These are phyloP conservation scores for Strigomonas galati DNA, from an alignment of 208 protist species.

Conservation along the genomic window DNA sequence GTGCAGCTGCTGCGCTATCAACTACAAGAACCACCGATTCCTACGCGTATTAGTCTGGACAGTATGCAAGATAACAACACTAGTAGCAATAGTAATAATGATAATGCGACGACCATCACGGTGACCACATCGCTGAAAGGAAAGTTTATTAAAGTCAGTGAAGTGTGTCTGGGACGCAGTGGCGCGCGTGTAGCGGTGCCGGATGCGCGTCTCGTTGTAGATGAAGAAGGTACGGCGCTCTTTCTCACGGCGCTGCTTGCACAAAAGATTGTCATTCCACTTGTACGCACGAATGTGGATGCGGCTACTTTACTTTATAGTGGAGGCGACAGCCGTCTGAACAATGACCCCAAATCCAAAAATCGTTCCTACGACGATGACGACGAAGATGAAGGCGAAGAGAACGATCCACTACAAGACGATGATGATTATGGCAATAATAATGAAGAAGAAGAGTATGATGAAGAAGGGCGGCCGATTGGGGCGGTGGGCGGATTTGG, in stretches of 20 bases:
- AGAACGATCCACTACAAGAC: slow-evolving; percentile 11
- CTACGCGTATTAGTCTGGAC: slow-evolving; percentile 2
- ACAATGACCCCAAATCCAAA: slow-evolving; percentile 16
- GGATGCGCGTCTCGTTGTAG: slow-evolving; percentile 92
- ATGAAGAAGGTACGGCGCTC: slow-evolving; percentile 94
- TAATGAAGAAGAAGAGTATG: slow-evolving; percentile 13
- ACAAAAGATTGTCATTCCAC: slow-evolving; percentile 63
- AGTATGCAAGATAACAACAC: not conserved
- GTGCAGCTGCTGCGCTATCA: slow-evolving; percentile 95
- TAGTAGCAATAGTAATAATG: not conserved
- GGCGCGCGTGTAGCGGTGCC: slow-evolving; percentile 96
- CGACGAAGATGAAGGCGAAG: slow-evolving; percentile 22
- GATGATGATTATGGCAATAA: slow-evolving; percentile 22
- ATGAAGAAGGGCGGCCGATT: slow-evolving; percentile 15
- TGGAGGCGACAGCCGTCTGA: not conserved
- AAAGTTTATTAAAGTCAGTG: slow-evolving; percentile 94
- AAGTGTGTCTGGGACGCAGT: slow-evolving; percentile 95
- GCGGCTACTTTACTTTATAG: not conserved
- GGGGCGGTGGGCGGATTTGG: not conserved
- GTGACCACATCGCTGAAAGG: slow-evolving; percentile 60
- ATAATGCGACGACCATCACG: slow-evolving; percentile 13
- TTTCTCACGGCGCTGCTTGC: slow-evolving; percentile 92
- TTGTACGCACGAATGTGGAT: slow-evolving; percentile 27
- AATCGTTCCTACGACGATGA: not conserved
- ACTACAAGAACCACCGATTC: slow-evolving; percentile 46